Evolutionary conservation across 2,329 filamentous ascomycete genomes (phyloP).

Genomic region (Ustulina deusta): DNA sequence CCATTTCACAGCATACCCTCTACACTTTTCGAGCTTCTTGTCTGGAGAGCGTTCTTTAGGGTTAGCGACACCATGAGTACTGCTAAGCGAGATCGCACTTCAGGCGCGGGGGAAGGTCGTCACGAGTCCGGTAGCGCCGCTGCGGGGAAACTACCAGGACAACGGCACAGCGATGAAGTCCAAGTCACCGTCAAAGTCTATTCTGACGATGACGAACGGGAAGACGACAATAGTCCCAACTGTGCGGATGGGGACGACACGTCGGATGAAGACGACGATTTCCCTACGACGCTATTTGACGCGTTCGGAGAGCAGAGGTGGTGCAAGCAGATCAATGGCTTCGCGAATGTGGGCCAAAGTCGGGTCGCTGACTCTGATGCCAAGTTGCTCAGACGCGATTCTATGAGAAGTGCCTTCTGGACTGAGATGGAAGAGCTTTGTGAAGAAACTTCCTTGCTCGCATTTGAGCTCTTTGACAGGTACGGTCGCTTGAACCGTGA

Average conservation of each 20-base stretch:
- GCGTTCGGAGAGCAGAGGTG: not conserved
- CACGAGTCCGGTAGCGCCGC: not conserved
- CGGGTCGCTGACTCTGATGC: conserved; percentile 21
- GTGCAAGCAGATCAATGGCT: conserved; percentile 8
- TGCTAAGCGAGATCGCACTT: conserved; percentile 16
- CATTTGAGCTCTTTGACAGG: conserved; percentile 54
- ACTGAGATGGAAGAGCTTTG: conserved; percentile 48
- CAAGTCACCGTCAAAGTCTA: conserved; percentile 4
- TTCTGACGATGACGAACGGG: conserved; percentile 1
- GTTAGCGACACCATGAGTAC: conserved; percentile 14
- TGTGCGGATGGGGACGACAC: not conserved
- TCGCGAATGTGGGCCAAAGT: conserved; percentile 15
- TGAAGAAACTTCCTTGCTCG: conserved; percentile 42
- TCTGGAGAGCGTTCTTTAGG: conserved; percentile 6
- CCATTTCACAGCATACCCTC: conserved; percentile 1
- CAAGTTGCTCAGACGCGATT: conserved; percentile 30
- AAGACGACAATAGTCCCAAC: conserved; percentile 4
- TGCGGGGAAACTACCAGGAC: conserved; percentile 9
- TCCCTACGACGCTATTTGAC: not conserved
- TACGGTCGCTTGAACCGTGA: conserved; percentile 53
- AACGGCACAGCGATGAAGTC: conserved; percentile 4
- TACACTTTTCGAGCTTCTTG: conserved; percentile 1
- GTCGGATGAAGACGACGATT: not conserved
- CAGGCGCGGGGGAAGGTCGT: not conserved
- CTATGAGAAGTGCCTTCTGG: conserved; percentile 46